Conservation (phyloP, 768 basidiomycete species). For the Phanerochaete carnosa region DNA sequence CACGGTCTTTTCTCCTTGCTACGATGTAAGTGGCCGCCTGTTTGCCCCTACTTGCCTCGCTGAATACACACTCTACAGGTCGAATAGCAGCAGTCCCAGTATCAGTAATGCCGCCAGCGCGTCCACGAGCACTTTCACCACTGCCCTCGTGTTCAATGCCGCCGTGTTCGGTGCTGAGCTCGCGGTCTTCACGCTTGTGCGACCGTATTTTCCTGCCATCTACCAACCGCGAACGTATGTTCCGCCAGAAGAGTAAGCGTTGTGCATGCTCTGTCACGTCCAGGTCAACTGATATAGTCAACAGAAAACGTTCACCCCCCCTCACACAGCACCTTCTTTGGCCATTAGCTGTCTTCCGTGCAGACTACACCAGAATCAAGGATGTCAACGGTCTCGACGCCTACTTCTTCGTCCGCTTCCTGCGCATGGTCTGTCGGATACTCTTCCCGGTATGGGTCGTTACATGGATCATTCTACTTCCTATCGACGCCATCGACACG, state of each 20-base stretch:
- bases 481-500: constrained; percentile 61
- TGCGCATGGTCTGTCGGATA: constrained; percentile 78
- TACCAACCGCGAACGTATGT: constrained; percentile 84
- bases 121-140: constrained; percentile 75
- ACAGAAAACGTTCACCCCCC: constrained; percentile 55
- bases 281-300: constrained; percentile 1
- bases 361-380: constrained; percentile 61
- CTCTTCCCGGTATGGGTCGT: constrained; percentile 90
- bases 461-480: constrained; percentile 84
- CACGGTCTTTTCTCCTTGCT: neutral
- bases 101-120: constrained; percentile 46
- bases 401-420: constrained; percentile 90
- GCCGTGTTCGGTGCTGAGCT: constrained; percentile 72
- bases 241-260: constrained; percentile 42
- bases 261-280: neutral
- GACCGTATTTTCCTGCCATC: constrained; percentile 82
- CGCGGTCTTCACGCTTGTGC: constrained; percentile 72
- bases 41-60: neutral
- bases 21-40: neutral
- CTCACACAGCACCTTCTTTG: constrained; percentile 53
- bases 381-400: constrained; percentile 82
- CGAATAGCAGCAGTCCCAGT: constrained; percentile 24
- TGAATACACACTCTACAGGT: neutral
- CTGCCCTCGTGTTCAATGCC: constrained; percentile 82
- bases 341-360: constrained; percentile 60